Conservation (phyloP, 2,329 filamentous ascomycete species). For the Penicillium sp. region DNA sequence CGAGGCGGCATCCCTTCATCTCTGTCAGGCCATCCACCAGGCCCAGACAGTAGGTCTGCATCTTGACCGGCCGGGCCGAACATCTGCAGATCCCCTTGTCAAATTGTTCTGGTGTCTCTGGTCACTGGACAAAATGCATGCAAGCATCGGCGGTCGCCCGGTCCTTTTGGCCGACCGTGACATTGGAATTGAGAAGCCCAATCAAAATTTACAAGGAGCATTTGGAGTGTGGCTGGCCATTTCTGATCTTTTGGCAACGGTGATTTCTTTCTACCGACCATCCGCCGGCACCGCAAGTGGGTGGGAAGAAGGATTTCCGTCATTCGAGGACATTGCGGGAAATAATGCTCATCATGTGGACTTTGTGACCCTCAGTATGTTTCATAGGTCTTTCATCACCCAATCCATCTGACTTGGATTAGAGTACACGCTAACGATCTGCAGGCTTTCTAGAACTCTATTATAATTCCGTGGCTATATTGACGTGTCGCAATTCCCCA, state of each 20-base stretch:
- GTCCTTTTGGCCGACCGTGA: slow-evolving; percentile 38
- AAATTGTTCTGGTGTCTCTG: slow-evolving; percentile 40
- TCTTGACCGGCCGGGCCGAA: slow-evolving; percentile 33
- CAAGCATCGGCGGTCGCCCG: slow-evolving; percentile 38
- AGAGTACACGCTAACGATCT: neutral
- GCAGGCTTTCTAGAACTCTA: slow-evolving; percentile 50
- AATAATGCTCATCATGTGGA: slow-evolving; percentile 25
- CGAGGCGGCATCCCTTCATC: slow-evolving; percentile 37
- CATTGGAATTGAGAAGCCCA: slow-evolving; percentile 34
- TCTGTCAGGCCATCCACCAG: slow-evolving; percentile 39
- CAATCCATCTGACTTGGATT: neutral
- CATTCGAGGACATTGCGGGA: slow-evolving; percentile 33
- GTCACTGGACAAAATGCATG: slow-evolving; percentile 41
- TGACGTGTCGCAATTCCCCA: slow-evolving; percentile 47
- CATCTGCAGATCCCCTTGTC: slow-evolving; percentile 25
- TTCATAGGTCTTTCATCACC: neutral
- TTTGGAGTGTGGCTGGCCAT: slow-evolving; percentile 38
- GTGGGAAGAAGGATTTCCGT: slow-evolving; percentile 38
- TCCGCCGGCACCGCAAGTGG: slow-evolving; percentile 30
- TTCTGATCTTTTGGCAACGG: slow-evolving; percentile 34
- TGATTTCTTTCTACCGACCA: slow-evolving; percentile 40
- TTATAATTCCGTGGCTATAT: slow-evolving; percentile 53
- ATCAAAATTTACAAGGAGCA: slow-evolving; percentile 15
- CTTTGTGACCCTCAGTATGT: slow-evolving; percentile 27
- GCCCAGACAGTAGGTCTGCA: slow-evolving; percentile 38